phyloP scores from a whole-genome alignment of 1,284 basidiomycete species.

The Gymnopus androsaceus region DNA sequence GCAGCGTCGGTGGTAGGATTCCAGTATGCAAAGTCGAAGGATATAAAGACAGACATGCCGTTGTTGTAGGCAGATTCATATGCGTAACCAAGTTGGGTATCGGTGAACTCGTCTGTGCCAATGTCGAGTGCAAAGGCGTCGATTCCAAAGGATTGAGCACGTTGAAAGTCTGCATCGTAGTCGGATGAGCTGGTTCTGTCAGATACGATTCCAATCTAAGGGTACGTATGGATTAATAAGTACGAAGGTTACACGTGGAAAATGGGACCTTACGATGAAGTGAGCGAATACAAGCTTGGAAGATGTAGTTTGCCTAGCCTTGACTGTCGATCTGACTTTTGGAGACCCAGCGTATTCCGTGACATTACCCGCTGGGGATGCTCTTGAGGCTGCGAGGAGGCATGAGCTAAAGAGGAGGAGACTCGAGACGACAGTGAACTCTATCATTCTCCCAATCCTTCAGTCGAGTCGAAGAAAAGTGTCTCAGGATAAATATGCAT shows the following conservation, averaged over 20 bases:
- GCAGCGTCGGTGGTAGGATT: conserved; percentile 19
- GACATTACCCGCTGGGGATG: background rate
- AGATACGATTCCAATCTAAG: conserved; percentile 23
- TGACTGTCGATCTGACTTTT: background rate
- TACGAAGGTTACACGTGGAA: background rate
- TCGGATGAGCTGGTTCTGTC: conserved; percentile 22
- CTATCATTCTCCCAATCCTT: no score
- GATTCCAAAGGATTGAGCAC: conserved; percentile 31
- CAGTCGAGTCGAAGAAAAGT: no score
- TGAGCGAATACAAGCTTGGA: conserved; percentile 23
- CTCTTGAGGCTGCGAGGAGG: background rate
- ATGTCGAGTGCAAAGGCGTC: conserved; percentile 30
- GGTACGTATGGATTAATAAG: background rate
- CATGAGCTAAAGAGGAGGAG: background rate
- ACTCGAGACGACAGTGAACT: no score
- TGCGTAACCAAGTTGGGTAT: conserved; percentile 30
- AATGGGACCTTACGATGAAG: conserved; percentile 19
- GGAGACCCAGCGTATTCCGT: background rate
- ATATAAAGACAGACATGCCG: conserved; percentile 36
- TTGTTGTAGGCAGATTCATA: conserved; percentile 31
- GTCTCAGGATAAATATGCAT: no score
- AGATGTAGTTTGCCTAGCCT: background rate
- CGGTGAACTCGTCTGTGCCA: conserved; percentile 29
- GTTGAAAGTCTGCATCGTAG: conserved; percentile 30
- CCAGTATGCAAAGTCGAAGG: conserved; percentile 34